phyloP scores from a whole-genome alignment of 768 basidiomycete species.

The Ephemerocybe angulata region DNA sequence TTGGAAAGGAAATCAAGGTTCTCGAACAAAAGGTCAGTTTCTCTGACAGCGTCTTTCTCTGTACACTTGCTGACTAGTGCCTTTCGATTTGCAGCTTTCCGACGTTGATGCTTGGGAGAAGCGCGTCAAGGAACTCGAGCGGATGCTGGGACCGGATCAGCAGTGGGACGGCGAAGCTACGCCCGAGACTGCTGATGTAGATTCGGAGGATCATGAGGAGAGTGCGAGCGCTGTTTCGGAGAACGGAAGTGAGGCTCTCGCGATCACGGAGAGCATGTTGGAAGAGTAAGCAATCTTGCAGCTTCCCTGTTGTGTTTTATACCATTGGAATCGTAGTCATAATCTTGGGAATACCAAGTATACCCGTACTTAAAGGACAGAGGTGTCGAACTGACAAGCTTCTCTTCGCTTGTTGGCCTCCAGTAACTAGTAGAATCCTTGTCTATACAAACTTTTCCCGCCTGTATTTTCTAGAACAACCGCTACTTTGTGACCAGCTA shows the following conservation, averaged over 20 bases:
- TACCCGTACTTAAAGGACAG: too few relatives aligned
- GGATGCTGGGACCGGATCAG: slow-evolving; percentile 47
- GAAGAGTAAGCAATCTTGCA: slow-evolving; percentile 3
- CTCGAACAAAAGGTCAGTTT: slow-evolving; percentile 52
- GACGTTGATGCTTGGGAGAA: slow-evolving; percentile 75
- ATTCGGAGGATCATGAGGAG: not conserved
- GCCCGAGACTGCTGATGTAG: not conserved
- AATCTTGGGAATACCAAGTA: too few relatives aligned
- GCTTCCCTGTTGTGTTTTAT: too few relatives aligned
- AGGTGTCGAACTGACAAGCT: too few relatives aligned
- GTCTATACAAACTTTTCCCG: too few relatives aligned
- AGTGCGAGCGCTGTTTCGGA: not conserved
- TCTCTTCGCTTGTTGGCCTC: too few relatives aligned
- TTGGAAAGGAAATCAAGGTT: slow-evolving; percentile 68
- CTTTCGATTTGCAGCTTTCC: slow-evolving; percentile 32
- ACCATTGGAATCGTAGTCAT: too few relatives aligned
- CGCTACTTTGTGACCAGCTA: too few relatives aligned
- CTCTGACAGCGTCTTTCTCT: too few relatives aligned
- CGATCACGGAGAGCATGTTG: slow-evolving; percentile 6
- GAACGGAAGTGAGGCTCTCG: not conserved
- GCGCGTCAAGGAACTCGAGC: slow-evolving; percentile 61
- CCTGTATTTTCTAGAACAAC: too few relatives aligned
- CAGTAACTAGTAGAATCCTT: too few relatives aligned
- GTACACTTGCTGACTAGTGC: too few relatives aligned
- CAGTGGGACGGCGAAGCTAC: slow-evolving; percentile 14